These are phyloP conservation scores for Zostera marina DNA, from an alignment of 116 monocot genomes.

Conservation along the genomic window DNA sequence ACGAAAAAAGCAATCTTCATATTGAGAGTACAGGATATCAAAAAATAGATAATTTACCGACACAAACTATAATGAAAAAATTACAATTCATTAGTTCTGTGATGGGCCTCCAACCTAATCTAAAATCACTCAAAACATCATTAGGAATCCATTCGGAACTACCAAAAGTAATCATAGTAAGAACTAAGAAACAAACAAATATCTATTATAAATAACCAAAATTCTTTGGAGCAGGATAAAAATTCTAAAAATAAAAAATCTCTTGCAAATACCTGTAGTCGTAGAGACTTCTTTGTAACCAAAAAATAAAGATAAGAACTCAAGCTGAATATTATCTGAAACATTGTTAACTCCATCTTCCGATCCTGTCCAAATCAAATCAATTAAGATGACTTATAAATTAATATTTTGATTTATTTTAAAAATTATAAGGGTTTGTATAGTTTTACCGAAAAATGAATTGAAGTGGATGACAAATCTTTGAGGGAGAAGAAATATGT, in stretches of 20 bases:
- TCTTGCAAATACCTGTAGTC: constrained; percentile 30
- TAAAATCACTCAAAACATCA: no score
- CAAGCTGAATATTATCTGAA: constrained; percentile 44
- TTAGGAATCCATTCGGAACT: no score
- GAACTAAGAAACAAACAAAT: not conserved
- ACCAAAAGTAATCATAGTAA: no score
- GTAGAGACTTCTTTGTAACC: constrained; percentile 45
- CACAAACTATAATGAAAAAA: no score
- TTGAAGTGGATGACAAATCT: constrained; percentile 14
- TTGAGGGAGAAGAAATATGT: constrained; percentile 39
- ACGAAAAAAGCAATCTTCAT: no score
- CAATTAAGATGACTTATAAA: not conserved
- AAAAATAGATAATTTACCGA: no score
- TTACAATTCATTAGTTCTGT: no score
- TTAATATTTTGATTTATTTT: not conserved
- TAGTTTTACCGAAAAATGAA: not conserved
- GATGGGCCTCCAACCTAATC: no score
- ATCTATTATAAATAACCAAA: not conserved
- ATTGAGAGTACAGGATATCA: no score
- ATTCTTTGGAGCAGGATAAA: not conserved
- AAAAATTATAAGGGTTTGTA: not conserved
- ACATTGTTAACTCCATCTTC: constrained; percentile 37
- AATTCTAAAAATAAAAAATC: not conserved
- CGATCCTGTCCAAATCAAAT: constrained; percentile 21
- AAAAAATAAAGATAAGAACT: constrained; percentile 66